Evolutionary conservation across 345 rosid species (phyloP).

Genomic region (Melastoma malabathricum): DNA sequence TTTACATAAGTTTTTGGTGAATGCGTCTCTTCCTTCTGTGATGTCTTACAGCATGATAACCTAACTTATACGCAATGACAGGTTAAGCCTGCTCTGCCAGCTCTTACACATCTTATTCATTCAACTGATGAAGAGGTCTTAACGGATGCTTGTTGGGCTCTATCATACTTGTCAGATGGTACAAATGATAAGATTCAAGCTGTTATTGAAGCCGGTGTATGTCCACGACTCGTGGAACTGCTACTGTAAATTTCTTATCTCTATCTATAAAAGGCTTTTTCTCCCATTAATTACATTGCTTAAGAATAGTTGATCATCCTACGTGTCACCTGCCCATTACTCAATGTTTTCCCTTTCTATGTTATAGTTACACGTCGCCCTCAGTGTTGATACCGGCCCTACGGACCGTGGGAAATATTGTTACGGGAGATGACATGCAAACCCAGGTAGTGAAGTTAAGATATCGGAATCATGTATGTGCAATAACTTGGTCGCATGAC

Average conservation of each 20-base stretch:
- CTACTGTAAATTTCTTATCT: constrained; percentile 42
- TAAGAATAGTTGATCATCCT: no score
- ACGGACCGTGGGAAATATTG: constrained; percentile 82
- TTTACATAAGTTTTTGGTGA: no score
- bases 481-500: not conserved
- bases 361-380: constrained; percentile 61
- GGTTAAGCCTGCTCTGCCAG: constrained; percentile 90
- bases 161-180: constrained; percentile 93
- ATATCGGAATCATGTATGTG: not conserved
- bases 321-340: no score
- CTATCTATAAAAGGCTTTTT: not conserved
- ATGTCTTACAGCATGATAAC: no score
- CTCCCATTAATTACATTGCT: not conserved
- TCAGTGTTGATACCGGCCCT: constrained; percentile 90
- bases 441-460: constrained; percentile 33
- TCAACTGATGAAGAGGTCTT: constrained; percentile 93
- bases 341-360: not conserved
- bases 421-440: constrained; percentile 83
- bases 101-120: constrained; percentile 68
- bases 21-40: no score
- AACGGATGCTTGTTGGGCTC: constrained; percentile 98
- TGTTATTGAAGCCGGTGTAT: constrained; percentile 82
- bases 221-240: constrained; percentile 74
- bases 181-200: constrained; percentile 94
- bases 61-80: constrained; percentile 15